A percentile compares a stretch with the other conserved stretches of the same genome.
These are phyloP conservation scores for Aspergillus sp. DNA, from an alignment of 2,329 filamentous ascomycete species.

Conservation along the genomic window DNA sequence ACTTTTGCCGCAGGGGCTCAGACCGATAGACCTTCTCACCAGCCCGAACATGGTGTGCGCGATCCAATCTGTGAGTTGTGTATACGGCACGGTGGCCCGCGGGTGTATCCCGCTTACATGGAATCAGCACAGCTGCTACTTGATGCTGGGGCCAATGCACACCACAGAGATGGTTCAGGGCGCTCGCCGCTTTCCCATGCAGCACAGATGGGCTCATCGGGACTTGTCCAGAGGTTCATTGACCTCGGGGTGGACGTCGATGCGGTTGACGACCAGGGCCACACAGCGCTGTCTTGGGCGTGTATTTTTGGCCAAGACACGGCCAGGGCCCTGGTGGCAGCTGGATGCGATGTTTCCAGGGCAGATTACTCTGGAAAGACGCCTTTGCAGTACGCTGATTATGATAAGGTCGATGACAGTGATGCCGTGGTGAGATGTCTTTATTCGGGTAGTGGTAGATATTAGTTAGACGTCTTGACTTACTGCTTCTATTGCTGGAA, in stretches of 20 bases:
- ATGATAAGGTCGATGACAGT: too few relatives aligned
- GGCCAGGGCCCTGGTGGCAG: too few relatives aligned
- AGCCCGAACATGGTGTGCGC: background rate
- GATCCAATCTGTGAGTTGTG: background rate
- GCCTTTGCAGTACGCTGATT: too few relatives aligned
- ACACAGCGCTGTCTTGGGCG: background rate
- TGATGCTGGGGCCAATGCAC: background rate
- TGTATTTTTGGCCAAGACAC: too few relatives aligned
- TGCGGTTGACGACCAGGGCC: background rate
- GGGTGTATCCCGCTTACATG: too few relatives aligned
- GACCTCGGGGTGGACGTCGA: background rate
- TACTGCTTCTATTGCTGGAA: too few relatives aligned
- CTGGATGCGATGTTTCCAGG: too few relatives aligned
- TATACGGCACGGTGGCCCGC: background rate
- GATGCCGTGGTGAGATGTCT: too few relatives aligned
- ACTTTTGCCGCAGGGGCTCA: background rate
- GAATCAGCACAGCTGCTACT: background rate
- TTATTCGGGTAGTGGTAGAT: too few relatives aligned
- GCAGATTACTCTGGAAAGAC: too few relatives aligned
- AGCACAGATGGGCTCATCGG: background rate
- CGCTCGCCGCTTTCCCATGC: background rate
- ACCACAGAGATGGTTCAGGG: background rate
- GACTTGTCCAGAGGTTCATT: background rate
- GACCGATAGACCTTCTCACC: rapidly evolving
- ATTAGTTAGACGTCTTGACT: too few relatives aligned